phyloP scores from a whole-genome alignment of 2,329 filamentous ascomycete species.

The Penicillium oxalicum region DNA sequence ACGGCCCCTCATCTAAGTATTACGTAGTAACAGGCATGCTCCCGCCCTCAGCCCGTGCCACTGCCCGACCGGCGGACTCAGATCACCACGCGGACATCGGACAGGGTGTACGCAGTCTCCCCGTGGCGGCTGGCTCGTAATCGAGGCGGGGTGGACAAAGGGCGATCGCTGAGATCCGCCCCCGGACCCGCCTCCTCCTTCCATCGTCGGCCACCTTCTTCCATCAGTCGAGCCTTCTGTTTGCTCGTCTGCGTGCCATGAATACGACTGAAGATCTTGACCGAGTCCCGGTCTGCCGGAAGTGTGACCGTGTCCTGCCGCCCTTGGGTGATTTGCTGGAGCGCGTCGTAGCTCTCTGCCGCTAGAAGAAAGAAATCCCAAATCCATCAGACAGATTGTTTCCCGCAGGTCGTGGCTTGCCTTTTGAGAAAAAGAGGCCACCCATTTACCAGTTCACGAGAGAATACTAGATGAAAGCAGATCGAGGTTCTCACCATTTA shows the following conservation, averaged over 20 bases:
- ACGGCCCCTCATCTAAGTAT: no score
- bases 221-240: conserved; percentile 42
- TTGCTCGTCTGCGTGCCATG: conserved; percentile 40
- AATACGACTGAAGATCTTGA: conserved; percentile 38
- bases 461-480: conserved; percentile 21
- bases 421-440: neutral
- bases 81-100: conserved; percentile 11
- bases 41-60: no score
- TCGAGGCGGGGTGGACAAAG: conserved; percentile 48
- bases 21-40: no score
- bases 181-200: conserved; percentile 50
- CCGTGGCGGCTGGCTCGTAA: conserved; percentile 46
- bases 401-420: no score
- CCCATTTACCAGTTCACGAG: conserved; percentile 6
- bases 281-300: conserved; percentile 29
- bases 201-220: conserved; percentile 43
- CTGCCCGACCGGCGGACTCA: neutral
- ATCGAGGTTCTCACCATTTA: conserved; percentile 49
- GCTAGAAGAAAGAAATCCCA: conserved; percentile 5
- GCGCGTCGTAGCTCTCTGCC: neutral
- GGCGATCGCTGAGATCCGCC: conserved; percentile 49
- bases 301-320: conserved; percentile 32
- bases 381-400: conserved; percentile 10
- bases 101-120: conserved; percentile 41
- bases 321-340: neutral